A percentile compares a stretch with the other conserved stretches of the same genome.
These are phyloP conservation scores for Aristolochia fimbriata DNA, from an alignment of 164 flowering plant species.

Conservation along the genomic window DNA sequence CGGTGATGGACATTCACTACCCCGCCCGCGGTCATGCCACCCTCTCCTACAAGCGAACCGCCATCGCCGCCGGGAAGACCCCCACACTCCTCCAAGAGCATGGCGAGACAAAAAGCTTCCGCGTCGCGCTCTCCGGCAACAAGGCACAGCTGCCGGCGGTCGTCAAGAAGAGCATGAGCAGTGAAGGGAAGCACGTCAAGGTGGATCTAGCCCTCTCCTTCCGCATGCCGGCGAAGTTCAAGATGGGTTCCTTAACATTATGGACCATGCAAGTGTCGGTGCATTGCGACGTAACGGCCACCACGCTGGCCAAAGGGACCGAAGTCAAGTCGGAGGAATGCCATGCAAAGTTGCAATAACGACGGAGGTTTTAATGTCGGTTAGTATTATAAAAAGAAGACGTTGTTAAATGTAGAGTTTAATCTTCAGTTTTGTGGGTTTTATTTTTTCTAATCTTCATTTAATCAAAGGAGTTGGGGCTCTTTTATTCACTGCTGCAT, in stretches of 20 bases:
- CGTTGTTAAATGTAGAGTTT: no score
- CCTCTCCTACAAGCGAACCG: slow-evolving; percentile 16
- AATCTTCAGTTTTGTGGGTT: no score
- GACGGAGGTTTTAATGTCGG: background rate
- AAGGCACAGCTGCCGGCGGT: slow-evolving; percentile 20
- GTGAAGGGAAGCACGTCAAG: background rate
- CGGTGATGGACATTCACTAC: slow-evolving; percentile 17
- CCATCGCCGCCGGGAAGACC: slow-evolving; percentile 26
- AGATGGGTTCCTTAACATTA: slow-evolving; percentile 10
- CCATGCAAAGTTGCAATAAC: slow-evolving; percentile 6
- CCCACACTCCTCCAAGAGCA: slow-evolving; percentile 12
- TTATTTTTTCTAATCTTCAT: no score
- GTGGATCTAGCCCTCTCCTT: slow-evolving; percentile 17
- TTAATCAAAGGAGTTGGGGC: no score
- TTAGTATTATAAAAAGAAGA: no score
- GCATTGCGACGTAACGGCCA: slow-evolving; percentile 28
- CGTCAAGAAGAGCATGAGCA: slow-evolving; percentile 20
- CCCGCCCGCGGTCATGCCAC: slow-evolving; percentile 20
- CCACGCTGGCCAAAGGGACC: slow-evolving; percentile 16
- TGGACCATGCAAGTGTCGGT: slow-evolving; percentile 16
- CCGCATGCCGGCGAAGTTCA: slow-evolving; percentile 14
- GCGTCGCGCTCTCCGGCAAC: slow-evolving; percentile 10
- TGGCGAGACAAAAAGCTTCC: slow-evolving; percentile 4
- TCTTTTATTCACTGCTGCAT: no score
- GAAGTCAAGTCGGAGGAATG: slow-evolving; percentile 27